phyloP scores from a whole-genome alignment of 257 asterid genomes.

The Nicotiana tomentosiformis region DNA sequence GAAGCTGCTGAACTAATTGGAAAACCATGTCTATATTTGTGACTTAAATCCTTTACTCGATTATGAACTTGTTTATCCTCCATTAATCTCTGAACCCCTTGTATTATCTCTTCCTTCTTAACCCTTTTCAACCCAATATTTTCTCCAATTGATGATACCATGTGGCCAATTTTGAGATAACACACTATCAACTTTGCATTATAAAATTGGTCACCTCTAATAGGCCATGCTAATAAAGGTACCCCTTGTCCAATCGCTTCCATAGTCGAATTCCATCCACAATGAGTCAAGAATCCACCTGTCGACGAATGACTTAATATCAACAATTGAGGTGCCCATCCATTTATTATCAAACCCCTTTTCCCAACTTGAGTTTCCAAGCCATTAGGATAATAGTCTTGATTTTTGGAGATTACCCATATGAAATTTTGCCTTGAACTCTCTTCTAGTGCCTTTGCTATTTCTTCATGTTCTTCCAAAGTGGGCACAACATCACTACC shows the following conservation, averaged over 20 bases:
- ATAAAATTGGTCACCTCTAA: conserved; percentile 70
- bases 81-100: conserved; percentile 47
- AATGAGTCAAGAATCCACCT: conserved; percentile 64
- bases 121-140: conserved; percentile 29
- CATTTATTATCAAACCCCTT: conserved; percentile 54
- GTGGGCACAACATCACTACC: conserved; percentile 72
- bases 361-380: conserved; percentile 37
- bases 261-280: conserved; percentile 72
- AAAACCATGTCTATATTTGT: conserved; percentile 34
- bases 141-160: conserved; percentile 22
- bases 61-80: conserved; percentile 41
- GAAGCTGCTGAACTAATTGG: conserved; percentile 34
- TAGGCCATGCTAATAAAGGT: conserved; percentile 73
- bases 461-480: conserved; percentile 43
- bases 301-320: conserved; percentile 56
- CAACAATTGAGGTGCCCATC: conserved; percentile 74
- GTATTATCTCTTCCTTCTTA: conserved; percentile 35
- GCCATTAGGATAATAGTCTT: conserved; percentile 46
- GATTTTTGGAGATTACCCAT: conserved; percentile 62
- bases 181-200: conserved; percentile 42
- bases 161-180: conserved; percentile 40
- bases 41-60: conserved; percentile 26
- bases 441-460: conserved; percentile 47
- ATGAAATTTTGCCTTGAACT: conserved; percentile 33
- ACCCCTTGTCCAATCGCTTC: conserved; percentile 60